Conservation (phyloP, 352 stramenopile species). For the Globisporangium megalacanthum region DNA sequence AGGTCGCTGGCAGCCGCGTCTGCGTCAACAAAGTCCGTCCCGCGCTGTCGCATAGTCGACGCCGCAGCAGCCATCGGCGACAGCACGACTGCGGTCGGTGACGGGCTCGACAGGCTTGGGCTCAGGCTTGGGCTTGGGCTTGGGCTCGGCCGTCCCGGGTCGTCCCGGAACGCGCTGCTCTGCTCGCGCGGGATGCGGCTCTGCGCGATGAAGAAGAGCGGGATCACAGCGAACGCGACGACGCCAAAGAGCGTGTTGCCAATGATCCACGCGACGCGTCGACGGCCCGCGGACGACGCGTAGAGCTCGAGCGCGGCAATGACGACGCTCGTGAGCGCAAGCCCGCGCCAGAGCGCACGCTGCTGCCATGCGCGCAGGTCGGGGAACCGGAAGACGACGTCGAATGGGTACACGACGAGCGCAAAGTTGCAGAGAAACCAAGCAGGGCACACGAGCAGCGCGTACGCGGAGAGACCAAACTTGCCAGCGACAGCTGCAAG, state of each 20-base stretch:
- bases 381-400: conserved; percentile 68
- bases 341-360: conserved; percentile 37
- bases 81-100: not conserved
- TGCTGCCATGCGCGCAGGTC: conserved; percentile 25
- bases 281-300: conserved; percentile 36
- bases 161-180: conserved; percentile 34
- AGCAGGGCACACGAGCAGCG: conserved; percentile 55
- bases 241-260: conserved; percentile 79
- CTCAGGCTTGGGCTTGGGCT: not conserved
- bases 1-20: conserved; percentile 3
- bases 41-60: conserved; percentile 12
- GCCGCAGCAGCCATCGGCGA: not conserved
- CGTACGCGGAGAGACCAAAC: conserved; percentile 62
- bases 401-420: conserved; percentile 67
- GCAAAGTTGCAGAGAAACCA: conserved; percentile 80
- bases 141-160: not conserved
- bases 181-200: conserved; percentile 39
- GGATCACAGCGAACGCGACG: conserved; percentile 53
- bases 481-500: conserved; percentile 55
- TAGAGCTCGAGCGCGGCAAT: conserved; percentile 72
- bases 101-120: no score
- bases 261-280: conserved; percentile 61
- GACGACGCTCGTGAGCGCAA: conserved; percentile 37
- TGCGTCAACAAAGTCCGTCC: conserved; percentile 1
- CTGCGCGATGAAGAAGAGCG: conserved; percentile 67